Base-by-base conservation (phyloP, 1,139 yeast genomes). In the Zygoascus meyerae region DNA sequence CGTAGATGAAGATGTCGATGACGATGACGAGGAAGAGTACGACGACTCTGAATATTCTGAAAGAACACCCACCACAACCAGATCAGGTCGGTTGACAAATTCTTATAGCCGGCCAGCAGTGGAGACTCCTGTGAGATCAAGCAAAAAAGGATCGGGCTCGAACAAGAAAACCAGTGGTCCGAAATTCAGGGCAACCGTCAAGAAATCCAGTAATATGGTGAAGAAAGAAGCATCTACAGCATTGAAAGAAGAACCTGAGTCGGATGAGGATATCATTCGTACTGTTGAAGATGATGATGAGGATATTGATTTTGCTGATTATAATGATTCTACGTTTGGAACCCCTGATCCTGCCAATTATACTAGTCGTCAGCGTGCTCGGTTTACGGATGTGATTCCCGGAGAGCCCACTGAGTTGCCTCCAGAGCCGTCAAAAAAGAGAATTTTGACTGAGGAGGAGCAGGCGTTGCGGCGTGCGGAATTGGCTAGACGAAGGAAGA, bases 401-500 rank as follows among this genome's bases (percentile, higher is more conserved):
- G 57, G 56, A 7, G 56, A 55, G 15, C 50, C 55, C 26, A 48
- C 62, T n/a, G 63, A 59, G 41, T 54, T 61, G 15, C 64, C 64
- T 17, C 51, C 56, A 17, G 67, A 65, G 45, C 34, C 48, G 14
- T 48, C 57, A 15, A 58, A 57, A 34, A 71, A 72, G 55, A 78
- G 76, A 59, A 69, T 71, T 46, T 74, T 86, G 48, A 83, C 95
- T 0, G 96, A 83, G 49, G 96, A 92, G 62, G 95, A 90, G 65
- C 75, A 81, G 35, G 86, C 86, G 34, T 67, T 87, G 50, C 75
- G 89, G 37, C 81, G 89, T 53, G 90, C 95, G 1, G 98, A 92
- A 61, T 82, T 79, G 59, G 92, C 97, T 0, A 77, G 98, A 56
- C 79, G 90, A 63, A 75, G 98, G 54, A 85, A 85, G 63, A 92